A percentile compares a stretch with the other conserved stretches of the same genome.
These are phyloP conservation scores for Pelargonium fulgidum DNA, from an alignment of 441 rosid genomes.

Conservation along the genomic window DNA sequence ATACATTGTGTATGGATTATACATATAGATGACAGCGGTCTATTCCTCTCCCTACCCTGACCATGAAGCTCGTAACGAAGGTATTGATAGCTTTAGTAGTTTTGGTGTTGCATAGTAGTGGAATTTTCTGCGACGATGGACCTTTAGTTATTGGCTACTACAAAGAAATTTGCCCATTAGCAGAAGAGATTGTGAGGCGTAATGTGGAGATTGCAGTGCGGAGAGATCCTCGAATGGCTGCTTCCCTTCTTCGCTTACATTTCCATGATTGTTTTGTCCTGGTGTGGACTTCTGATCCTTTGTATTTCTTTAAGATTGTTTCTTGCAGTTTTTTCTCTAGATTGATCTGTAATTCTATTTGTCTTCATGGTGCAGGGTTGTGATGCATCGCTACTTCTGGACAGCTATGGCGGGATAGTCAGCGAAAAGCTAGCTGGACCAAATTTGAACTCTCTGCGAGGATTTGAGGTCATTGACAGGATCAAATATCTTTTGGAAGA, in stretches of 20 bases:
- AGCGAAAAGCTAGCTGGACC: constrained; percentile 73
- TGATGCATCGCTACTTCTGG: constrained; percentile 68
- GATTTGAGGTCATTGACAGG: constrained; percentile 65
- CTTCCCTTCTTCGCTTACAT: constrained; percentile 70
- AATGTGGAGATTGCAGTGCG: constrained; percentile 49
- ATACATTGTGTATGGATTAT: constrained; percentile 5
- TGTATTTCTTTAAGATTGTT: background rate
- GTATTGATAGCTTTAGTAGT: constrained; percentile 21
- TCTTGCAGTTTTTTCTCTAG: background rate
- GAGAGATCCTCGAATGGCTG: constrained; percentile 73
- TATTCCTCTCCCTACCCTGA: constrained; percentile 9
- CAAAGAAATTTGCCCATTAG: constrained; percentile 64
- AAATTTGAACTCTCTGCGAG: constrained; percentile 52
- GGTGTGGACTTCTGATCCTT: constrained; percentile 31
- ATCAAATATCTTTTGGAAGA: constrained; percentile 62
- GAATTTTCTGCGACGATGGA: constrained; percentile 21
- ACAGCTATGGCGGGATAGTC: constrained; percentile 47
- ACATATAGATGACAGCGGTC: background rate
- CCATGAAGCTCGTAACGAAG: constrained; percentile 29
- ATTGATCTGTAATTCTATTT: background rate
- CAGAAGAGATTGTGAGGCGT: constrained; percentile 58
- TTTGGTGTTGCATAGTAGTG: constrained; percentile 20
- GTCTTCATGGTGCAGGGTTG: constrained; percentile 45
- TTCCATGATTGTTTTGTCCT: constrained; percentile 83
- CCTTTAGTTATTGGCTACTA: constrained; percentile 42